Conservation (phyloP, 1,284 basidiomycete species). For the Earliella scabrosa region DNA sequence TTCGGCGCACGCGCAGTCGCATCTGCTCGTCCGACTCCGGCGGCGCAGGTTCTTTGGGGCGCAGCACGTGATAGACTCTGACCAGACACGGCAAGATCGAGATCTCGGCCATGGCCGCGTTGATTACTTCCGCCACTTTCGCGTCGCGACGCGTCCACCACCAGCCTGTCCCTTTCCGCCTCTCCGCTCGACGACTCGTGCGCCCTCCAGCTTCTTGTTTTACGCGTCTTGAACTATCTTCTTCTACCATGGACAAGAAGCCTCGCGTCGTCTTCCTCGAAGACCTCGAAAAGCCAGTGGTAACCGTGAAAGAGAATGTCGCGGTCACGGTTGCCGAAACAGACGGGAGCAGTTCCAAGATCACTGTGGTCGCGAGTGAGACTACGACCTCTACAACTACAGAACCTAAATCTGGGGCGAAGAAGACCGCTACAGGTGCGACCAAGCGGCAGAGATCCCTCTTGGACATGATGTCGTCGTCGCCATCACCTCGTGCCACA, state of each 20-base stretch:
- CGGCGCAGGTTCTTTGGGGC: not conserved
- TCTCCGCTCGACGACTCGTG: constrained; percentile 1
- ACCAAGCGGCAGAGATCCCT: constrained; percentile 70
- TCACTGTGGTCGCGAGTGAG: not conserved
- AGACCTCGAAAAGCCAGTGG: constrained; percentile 47
- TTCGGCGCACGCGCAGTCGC: not conserved
- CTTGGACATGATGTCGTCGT: constrained; percentile 56
- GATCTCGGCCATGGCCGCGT: constrained; percentile 1
- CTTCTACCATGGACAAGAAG: constrained; percentile 37
- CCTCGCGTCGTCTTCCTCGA: constrained; percentile 56
- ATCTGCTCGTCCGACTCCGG: not conserved
- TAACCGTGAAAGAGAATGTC: constrained; percentile 17
- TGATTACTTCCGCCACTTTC: constrained; percentile 21
- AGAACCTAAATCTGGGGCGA: constrained; percentile 14
- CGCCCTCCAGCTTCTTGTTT: constrained; percentile 3
- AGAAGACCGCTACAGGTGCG: constrained; percentile 31
- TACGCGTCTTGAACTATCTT: not conserved
- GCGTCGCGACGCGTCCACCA: constrained; percentile 27
- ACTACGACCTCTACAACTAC: not conserved
- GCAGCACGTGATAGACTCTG: not conserved
- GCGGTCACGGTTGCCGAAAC: constrained; percentile 8
- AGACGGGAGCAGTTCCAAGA: constrained; percentile 6
- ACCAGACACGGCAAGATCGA: not conserved
- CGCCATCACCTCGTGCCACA: not conserved
- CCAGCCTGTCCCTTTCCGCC: constrained; percentile 1